Evolutionary conservation across 495 filamentous ascomycete genomes (phyloP).

Genomic region (Viridothelium virens): DNA sequence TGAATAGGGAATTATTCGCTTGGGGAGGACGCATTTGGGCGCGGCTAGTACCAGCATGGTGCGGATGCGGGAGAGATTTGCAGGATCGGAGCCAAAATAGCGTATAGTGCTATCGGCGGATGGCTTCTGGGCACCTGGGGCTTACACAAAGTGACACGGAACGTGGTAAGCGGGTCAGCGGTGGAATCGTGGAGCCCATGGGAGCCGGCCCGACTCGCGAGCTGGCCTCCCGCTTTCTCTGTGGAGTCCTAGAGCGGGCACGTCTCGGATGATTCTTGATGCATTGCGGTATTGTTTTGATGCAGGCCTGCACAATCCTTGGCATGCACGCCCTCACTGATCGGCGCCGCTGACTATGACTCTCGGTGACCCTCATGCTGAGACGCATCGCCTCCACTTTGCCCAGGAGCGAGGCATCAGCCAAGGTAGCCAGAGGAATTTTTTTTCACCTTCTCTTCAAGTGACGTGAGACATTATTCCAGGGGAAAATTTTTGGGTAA

Average conservation of each 20-base stretch:
- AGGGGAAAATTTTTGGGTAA: too few relatives aligned
- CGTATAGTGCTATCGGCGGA: not conserved
- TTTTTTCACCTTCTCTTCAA: too few relatives aligned
- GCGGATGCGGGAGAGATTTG: not conserved
- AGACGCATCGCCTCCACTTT: too few relatives aligned
- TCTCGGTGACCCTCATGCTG: not conserved
- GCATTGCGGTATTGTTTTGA: not conserved
- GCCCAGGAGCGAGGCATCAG: too few relatives aligned
- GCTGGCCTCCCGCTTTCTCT: not conserved
- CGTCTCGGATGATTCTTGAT: slow-evolving; percentile 5
- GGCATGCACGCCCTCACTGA: not conserved
- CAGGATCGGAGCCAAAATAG: not conserved
- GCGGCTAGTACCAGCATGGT: not conserved
- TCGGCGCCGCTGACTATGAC: not conserved
- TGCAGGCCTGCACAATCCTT: not conserved
- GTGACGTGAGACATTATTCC: too few relatives aligned
- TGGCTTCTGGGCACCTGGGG: not conserved
- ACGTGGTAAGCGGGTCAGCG: not conserved
- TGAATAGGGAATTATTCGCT: not conserved
- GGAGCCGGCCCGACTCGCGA: slow-evolving; percentile 3
- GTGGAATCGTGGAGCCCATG: not conserved
- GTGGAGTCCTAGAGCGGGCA: not conserved
- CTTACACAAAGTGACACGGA: not conserved
- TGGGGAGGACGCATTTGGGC: not conserved
- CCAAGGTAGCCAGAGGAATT: too few relatives aligned